A percentile compares a stretch with the other conserved stretches of the same genome.
phyloP scores from a whole-genome alignment of 495 filamentous ascomycete genomes.

The Penicillium paxilli region DNA sequence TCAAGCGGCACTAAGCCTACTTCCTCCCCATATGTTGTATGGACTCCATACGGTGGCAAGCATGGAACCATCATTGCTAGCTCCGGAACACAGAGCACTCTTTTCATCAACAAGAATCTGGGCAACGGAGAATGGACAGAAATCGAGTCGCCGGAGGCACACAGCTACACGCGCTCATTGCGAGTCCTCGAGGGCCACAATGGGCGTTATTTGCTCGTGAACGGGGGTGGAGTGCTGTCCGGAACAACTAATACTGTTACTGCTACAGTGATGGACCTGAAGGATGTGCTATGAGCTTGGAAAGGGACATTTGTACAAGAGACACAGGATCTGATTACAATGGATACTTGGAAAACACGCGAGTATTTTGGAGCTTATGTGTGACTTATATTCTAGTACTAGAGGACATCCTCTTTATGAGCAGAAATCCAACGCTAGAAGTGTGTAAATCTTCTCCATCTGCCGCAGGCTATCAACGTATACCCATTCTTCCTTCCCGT shows the following conservation, averaged over 20 bases:
- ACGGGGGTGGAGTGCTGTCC: constrained; percentile 28
- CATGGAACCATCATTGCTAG: constrained; percentile 62
- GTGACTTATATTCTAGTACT: too few species aligned
- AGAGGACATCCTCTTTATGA: too few species aligned
- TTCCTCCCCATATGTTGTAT: constrained; percentile 55
- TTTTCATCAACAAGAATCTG: constrained; percentile 59
- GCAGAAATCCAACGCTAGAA: constrained; percentile 31
- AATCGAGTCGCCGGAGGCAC: constrained; percentile 44
- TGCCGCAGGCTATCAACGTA: constrained; percentile 34
- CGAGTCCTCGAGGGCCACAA: constrained; percentile 38
- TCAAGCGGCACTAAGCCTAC: constrained; percentile 51
- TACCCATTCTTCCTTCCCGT: constrained; percentile 49
- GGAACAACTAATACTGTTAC: constrained; percentile 30
- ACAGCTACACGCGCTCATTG: constrained; percentile 52
- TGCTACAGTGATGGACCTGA: constrained; percentile 33
- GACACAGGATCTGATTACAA: too few species aligned
- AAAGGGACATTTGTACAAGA: too few species aligned
- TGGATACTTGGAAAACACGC: too few species aligned
- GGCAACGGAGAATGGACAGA: constrained; percentile 58
- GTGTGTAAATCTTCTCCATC: constrained; percentile 21
- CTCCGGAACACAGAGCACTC: constrained; percentile 43
- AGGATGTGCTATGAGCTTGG: constrained; percentile 7
- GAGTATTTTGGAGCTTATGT: too few species aligned
- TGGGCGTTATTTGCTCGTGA: constrained; percentile 25
- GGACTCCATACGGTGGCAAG: constrained; percentile 52